These are phyloP conservation scores for Dendrobium nobile DNA, from an alignment of 106 monocot species.

Conservation along the genomic window DNA sequence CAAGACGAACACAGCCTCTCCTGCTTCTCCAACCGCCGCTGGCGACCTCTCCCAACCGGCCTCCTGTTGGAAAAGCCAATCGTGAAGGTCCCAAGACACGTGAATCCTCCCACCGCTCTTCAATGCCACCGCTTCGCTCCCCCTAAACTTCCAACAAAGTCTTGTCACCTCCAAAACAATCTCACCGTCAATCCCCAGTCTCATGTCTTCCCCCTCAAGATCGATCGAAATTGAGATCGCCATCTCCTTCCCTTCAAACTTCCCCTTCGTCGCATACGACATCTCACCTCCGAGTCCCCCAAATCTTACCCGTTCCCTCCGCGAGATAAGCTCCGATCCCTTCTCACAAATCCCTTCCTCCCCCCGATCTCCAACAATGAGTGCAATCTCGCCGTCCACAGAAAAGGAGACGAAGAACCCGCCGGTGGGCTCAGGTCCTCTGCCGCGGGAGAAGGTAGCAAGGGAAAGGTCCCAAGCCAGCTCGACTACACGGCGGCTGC, in stretches of 20 bases:
- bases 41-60: background rate
- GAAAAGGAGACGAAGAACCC: slow-evolving; percentile 4
- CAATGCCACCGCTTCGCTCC: background rate
- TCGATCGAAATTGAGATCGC: background rate
- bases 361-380: background rate
- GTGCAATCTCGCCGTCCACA: background rate
- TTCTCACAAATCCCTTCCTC: background rate
- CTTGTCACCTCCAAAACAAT: background rate
- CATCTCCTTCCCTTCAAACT: background rate
- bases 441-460: background rate
- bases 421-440: background rate
- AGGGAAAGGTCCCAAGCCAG: background rate
- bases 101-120: background rate
- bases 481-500: background rate
- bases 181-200: background rate
- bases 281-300: background rate
- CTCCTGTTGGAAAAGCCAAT: slow-evolving; percentile 3
- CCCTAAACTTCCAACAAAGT: slow-evolving; percentile 8
- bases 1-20: slow-evolving; percentile 9
- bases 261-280: background rate
- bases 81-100: slow-evolving; percentile 8
- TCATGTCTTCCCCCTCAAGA: background rate
- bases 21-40: background rate
- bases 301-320: slow-evolving; percentile 4
- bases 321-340: background rate